Conservation (phyloP, 2,329 filamentous ascomycete species). For the Cytospora piceicola region DNA sequence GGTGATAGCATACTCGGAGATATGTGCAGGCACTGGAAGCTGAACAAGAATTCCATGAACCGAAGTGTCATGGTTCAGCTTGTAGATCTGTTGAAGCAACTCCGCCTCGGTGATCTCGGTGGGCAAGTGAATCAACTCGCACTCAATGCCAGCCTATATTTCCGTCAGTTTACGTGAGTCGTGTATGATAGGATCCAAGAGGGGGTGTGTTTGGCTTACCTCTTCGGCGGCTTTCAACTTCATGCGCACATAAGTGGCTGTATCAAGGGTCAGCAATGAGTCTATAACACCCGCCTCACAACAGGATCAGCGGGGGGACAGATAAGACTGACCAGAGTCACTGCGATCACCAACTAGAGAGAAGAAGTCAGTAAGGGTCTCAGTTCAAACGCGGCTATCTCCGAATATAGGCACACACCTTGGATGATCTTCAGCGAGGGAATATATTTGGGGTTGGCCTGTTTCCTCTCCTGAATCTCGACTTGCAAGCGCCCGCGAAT, state of each 20-base stretch:
- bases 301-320: not conserved
- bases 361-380: conserved; percentile 24
- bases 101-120: conserved; percentile 82
- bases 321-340: conserved; percentile 74
- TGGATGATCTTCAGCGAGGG: conserved; percentile 94
- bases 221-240: conserved; percentile 96
- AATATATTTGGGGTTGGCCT: conserved; percentile 82
- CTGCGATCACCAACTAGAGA: conserved; percentile 81
- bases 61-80: conserved; percentile 81
- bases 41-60: conserved; percentile 95
- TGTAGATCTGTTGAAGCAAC: conserved; percentile 78
- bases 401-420: conserved; percentile 57
- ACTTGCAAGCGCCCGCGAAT: conserved; percentile 81
- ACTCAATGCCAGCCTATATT: conserved; percentile 81
- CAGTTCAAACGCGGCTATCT: conserved; percentile 12
- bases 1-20: conserved; percentile 89
- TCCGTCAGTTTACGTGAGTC: conserved; percentile 31
- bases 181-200: not conserved
- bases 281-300: not conserved
- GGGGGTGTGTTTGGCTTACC: conserved; percentile 51
- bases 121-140: conserved; percentile 82
- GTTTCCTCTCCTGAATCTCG: conserved; percentile 82
- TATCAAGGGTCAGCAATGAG: conserved; percentile 39
- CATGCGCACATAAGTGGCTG: conserved; percentile 98
- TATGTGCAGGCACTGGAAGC: conserved; percentile 83